These are phyloP conservation scores for Candida sp. DNA, from an alignment of 1,139 yeast species.

Conservation along the genomic window DNA sequence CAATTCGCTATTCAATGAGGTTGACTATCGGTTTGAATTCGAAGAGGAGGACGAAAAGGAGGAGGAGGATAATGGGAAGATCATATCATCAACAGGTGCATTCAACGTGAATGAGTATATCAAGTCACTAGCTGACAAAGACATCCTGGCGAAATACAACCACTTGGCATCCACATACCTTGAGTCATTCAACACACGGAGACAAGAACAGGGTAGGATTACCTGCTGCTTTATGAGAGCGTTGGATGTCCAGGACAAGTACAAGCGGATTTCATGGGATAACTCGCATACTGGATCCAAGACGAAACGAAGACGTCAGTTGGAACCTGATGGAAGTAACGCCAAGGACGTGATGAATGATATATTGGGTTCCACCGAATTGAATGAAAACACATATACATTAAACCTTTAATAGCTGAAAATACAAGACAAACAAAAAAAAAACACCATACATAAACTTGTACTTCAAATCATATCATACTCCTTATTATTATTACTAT, in stretches of 20 bases:
- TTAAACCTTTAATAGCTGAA: background rate
- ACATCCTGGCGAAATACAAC: slow-evolving; percentile 2
- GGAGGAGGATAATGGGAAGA: slow-evolving; percentile 6
- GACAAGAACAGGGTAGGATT: background rate
- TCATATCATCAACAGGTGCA: slow-evolving; percentile 9
- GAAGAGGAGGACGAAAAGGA: no score
- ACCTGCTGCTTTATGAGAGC: slow-evolving; percentile 10
- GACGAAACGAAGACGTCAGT: background rate
- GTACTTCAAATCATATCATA: background rate
- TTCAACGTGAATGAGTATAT: slow-evolving; percentile 23
- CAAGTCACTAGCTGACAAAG: slow-evolving; percentile 9
- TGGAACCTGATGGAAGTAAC: background rate
- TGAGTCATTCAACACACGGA: background rate
- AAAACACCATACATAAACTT: background rate
- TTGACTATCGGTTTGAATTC: slow-evolving; percentile 26
- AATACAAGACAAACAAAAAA: background rate
- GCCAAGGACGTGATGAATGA: background rate
- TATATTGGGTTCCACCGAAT: background rate
- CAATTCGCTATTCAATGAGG: slow-evolving; percentile 24
- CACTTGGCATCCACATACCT: slow-evolving; percentile 5
- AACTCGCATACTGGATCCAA: slow-evolving; percentile 1
- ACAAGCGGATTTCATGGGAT: slow-evolving; percentile 11
- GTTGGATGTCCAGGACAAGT: slow-evolving; percentile 10
- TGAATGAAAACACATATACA: slow-evolving; percentile 3
- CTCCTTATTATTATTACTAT: background rate